These are phyloP conservation scores for Fusarium vanettenii DNA, from an alignment of 2,329 filamentous ascomycete genomes.

Conservation along the genomic window DNA sequence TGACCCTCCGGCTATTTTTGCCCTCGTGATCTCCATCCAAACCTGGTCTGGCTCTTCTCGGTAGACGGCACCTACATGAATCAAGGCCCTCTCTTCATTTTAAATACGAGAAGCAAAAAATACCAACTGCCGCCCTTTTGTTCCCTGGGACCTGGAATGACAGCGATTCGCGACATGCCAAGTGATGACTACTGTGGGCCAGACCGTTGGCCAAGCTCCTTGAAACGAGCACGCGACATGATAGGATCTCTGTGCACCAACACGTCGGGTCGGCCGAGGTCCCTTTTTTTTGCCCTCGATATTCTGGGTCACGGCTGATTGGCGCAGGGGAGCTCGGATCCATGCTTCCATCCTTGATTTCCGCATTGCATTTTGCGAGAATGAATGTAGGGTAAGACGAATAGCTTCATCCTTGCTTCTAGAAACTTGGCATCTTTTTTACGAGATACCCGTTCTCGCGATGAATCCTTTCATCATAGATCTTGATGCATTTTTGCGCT, in stretches of 20 bases:
- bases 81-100: not conserved
- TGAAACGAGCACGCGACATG: conserved; percentile 27
- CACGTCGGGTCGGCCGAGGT: conserved; percentile 17
- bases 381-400: not conserved
- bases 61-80: not conserved
- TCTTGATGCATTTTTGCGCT: not conserved
- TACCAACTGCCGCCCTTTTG: not conserved
- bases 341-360: not conserved
- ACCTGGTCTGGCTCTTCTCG: not conserved
- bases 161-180: conserved; percentile 3
- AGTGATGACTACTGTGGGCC: not conserved
- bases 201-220: not conserved
- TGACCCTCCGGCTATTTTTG: not conserved
- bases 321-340: not conserved
- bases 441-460: not conserved
- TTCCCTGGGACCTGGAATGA: not conserved
- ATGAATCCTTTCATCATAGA: not conserved
- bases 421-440: not conserved
- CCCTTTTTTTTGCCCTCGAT: not conserved
- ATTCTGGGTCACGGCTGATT: not conserved
- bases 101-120: not conserved
- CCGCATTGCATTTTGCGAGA: not conserved
- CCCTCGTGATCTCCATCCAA: not conserved
- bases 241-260: conserved; percentile 3
- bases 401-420: not conserved